phyloP scores from a whole-genome alignment of 805 yeast genomes.

The Pichia nanzhaoensis region DNA sequence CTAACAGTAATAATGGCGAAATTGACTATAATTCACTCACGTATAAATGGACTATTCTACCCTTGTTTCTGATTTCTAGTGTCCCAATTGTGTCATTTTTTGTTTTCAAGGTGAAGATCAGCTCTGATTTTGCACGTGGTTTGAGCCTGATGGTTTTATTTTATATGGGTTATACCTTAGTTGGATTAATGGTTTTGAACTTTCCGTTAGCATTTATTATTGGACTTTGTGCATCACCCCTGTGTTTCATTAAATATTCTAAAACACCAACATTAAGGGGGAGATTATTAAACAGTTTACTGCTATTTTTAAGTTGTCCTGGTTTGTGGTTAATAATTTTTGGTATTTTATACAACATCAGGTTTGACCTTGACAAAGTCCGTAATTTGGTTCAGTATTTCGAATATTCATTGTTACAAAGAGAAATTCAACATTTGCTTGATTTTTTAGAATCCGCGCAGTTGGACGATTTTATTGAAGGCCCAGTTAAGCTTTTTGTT shows the following conservation, averaged over 20 bases:
- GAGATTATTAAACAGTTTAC: conserved; percentile 17
- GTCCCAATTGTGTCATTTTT: conserved; percentile 6
- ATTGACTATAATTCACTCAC: conserved; percentile 4
- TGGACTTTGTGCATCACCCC: conserved; percentile 68
- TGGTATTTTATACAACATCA: conserved; percentile 21
- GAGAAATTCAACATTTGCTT: conserved; percentile 15
- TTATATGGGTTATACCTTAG: conserved; percentile 59
- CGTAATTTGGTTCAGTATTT: conserved; percentile 29
- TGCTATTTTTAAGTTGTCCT: conserved; percentile 29
- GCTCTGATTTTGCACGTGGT: conserved; percentile 21
- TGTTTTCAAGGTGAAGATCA: conserved; percentile 2
- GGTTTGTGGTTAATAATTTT: conserved; percentile 23
- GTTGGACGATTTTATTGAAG: conserved; percentile 18
- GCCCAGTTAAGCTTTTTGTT: conserved; percentile 37
- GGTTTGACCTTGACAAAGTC: conserved; percentile 25
- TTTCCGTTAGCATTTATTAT: conserved; percentile 72
- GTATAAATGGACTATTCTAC: conserved; percentile 14
- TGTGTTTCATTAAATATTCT: conserved; percentile 51
- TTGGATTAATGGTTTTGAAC: conserved; percentile 73
- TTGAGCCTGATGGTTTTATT: conserved; percentile 35
- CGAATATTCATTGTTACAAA: conserved; percentile 13
- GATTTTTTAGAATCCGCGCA: conserved; percentile 15
- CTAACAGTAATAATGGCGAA: background rate
- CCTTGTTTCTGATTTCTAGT: conserved; percentile 12
- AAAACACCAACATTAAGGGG: conserved; percentile 2